Evolutionary conservation across 192 early-diverging fungal species (phyloP).

Genomic region (Coemansia sp.): DNA sequence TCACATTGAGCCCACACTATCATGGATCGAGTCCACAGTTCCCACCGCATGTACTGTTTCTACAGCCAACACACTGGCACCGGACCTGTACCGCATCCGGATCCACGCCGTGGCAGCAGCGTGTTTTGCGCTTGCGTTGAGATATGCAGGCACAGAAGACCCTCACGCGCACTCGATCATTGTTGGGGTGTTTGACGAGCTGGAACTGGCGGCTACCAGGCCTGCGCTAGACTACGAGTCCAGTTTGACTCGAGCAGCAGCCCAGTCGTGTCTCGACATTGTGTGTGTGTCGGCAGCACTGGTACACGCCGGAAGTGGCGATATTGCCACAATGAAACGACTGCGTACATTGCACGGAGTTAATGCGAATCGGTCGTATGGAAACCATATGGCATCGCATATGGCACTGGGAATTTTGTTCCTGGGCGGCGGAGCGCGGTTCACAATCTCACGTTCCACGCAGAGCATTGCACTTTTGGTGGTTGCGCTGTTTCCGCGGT

Average conservation of each 20-base stretch:
- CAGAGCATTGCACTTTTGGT: constrained; percentile 38
- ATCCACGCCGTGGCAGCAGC: constrained; percentile 26
- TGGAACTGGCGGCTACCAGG: constrained; percentile 13
- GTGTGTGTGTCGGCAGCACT: constrained; percentile 59
- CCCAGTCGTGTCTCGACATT: constrained; percentile 68
- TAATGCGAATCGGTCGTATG: constrained; percentile 28
- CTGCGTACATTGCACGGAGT: constrained; percentile 56
- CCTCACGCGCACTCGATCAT: constrained; percentile 16
- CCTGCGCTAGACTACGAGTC: constrained; percentile 37
- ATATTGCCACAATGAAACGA: constrained; percentile 59
- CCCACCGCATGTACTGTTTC: constrained; percentile 2
- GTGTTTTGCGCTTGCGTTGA: constrained; percentile 43
- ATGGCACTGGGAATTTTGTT: constrained; percentile 47
- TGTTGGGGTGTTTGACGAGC: constrained; percentile 31
- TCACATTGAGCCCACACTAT: constrained; percentile 58
- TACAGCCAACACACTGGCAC: background rate
- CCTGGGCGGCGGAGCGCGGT: constrained; percentile 43
- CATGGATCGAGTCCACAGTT: constrained; percentile 60
- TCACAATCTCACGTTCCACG: constrained; percentile 30
- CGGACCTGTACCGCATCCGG: constrained; percentile 32
- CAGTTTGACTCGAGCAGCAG: constrained; percentile 58
- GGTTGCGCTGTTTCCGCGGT: constrained; percentile 42
- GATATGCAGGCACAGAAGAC: constrained; percentile 41
- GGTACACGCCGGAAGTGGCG: constrained; percentile 80
- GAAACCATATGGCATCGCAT: constrained; percentile 49